Conservation (phyloP, 2,329 filamentous ascomycete species). For the Colletotrichum caudatum region DNA sequence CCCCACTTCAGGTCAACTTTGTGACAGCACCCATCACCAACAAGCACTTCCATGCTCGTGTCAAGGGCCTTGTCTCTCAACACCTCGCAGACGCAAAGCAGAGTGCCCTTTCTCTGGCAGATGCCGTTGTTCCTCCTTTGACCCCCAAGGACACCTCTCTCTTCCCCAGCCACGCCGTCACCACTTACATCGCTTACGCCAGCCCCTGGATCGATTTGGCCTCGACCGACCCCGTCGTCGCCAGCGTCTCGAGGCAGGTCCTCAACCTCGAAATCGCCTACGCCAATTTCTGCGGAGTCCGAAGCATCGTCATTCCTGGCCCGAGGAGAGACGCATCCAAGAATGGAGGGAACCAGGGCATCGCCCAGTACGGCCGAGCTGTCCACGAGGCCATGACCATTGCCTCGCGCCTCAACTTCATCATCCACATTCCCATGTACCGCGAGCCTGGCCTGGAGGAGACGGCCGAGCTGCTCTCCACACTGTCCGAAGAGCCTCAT, state of each 20-base stretch:
- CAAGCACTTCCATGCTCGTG: conserved; percentile 75
- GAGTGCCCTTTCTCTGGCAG: conserved; percentile 57
- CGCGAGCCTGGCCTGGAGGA: conserved; percentile 73
- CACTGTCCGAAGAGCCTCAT: conserved; percentile 51
- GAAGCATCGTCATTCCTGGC: conserved; percentile 84
- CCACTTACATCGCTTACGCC: conserved; percentile 81
- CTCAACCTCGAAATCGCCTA: conserved; percentile 93
- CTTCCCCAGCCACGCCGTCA: conserved; percentile 74
- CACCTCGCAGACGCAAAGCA: conserved; percentile 64
- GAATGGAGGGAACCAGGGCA: conserved; percentile 61
- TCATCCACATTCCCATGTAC: conserved; percentile 87
- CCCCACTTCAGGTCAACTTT: conserved; percentile 75
- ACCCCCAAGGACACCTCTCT: conserved; percentile 83
- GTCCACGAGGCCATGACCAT: conserved; percentile 83
- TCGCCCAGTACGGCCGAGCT: conserved; percentile 84
- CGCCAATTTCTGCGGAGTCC: conserved; percentile 92
- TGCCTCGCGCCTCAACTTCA: conserved; percentile 81
- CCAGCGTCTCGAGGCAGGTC: conserved; percentile 89
- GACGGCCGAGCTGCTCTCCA: conserved; percentile 64
- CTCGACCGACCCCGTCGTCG: conserved; percentile 83
- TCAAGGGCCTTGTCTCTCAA: conserved; percentile 70
- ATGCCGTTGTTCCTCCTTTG: conserved; percentile 74
- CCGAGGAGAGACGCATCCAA: conserved; percentile 74
- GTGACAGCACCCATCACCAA: conserved; percentile 84
- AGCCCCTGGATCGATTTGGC: conserved; percentile 94